These are phyloP conservation scores for Friedmanniomyces endolithicus DNA, from an alignment of 495 filamentous ascomycete species.

Conservation along the genomic window DNA sequence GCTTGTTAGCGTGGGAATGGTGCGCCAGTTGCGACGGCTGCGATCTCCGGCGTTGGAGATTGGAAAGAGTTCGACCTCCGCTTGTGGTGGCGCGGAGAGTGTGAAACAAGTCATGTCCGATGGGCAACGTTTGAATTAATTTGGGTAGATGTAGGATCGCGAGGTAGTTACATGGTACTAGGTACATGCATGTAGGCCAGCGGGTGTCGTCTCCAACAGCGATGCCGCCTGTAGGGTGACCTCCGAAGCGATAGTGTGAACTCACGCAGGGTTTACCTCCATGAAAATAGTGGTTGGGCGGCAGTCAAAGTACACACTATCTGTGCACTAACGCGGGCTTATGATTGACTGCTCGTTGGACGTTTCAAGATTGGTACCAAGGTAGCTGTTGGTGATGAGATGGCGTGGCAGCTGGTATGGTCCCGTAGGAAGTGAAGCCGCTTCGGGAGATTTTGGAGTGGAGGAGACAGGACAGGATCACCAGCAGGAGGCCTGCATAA, in stretches of 20 bases:
- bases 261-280: neutral
- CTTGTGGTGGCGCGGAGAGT: neutral
- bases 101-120: too few relatives aligned
- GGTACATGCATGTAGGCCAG: too few relatives aligned
- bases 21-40: too few relatives aligned
- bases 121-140: too few relatives aligned
- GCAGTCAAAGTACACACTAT: neutral
- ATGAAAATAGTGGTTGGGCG: neutral
- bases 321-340: neutral
- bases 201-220: too few relatives aligned
- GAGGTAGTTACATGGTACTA: too few relatives aligned
- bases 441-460: neutral
- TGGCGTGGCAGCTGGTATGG: neutral
- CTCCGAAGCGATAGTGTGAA: too few relatives aligned
- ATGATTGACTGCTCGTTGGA: neutral
- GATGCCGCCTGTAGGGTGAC: too few relatives aligned
- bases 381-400: slow-evolving; percentile 5
- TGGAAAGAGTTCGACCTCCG: neutral
- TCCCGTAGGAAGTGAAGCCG: neutral
- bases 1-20: too few relatives aligned
- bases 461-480: neutral
- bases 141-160: too few relatives aligned
- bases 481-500: too few relatives aligned
- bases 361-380: neutral
- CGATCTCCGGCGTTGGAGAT: neutral